A percentile compares a stretch with the other conserved stretches of the same genome.
phyloP scores from a whole-genome alignment of 2,329 filamentous ascomycete species.

The Diaporthe batatas region DNA sequence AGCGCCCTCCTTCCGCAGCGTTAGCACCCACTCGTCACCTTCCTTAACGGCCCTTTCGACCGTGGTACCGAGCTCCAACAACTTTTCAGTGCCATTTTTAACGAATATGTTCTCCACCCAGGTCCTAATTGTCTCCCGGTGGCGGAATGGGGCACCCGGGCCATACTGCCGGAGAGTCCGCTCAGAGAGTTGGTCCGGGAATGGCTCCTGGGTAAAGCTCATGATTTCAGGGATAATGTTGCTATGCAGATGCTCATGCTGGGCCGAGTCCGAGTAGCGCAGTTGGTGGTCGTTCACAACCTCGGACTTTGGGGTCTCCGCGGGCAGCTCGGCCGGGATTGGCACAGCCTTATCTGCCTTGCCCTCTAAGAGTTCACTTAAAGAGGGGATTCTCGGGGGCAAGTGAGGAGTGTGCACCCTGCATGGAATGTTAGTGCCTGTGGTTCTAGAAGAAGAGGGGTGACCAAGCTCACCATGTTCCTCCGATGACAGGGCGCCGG shows the following conservation, averaged over 20 bases:
- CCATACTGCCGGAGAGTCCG: constrained; percentile 63
- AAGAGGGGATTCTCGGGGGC: constrained; percentile 48
- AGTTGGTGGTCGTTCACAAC: constrained; percentile 53
- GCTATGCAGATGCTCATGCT: constrained; percentile 70
- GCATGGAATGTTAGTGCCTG: not conserved
- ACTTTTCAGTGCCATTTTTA: constrained; percentile 47
- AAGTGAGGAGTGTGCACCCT: constrained; percentile 54
- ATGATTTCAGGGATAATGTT: constrained; percentile 69
- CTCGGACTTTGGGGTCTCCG: constrained; percentile 54
- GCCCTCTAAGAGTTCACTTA: constrained; percentile 55
- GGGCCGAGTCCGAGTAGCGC: constrained; percentile 65
- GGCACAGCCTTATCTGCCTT: constrained; percentile 58
- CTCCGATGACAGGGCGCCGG: constrained; percentile 69
- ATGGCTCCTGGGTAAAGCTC: constrained; percentile 67
- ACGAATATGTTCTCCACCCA: constrained; percentile 61
- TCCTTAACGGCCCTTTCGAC: constrained; percentile 66
- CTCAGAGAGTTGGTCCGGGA: constrained; percentile 57
- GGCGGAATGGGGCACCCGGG: constrained; percentile 65
- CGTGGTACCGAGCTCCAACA: constrained; percentile 66
- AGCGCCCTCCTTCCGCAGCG: constrained; percentile 58
- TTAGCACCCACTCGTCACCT: constrained; percentile 62
- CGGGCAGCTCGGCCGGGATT: constrained; percentile 59
- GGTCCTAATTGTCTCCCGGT: constrained; percentile 66
- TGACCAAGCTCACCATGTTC: constrained; percentile 66
- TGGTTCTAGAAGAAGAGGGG: constrained; percentile 1